Percentiles rank a stretch among this genome's conserved stretches.
Evolutionary conservation across 768 basidiomycete species (phyloP).

Genomic region (Leccinum truebloodii): DNA sequence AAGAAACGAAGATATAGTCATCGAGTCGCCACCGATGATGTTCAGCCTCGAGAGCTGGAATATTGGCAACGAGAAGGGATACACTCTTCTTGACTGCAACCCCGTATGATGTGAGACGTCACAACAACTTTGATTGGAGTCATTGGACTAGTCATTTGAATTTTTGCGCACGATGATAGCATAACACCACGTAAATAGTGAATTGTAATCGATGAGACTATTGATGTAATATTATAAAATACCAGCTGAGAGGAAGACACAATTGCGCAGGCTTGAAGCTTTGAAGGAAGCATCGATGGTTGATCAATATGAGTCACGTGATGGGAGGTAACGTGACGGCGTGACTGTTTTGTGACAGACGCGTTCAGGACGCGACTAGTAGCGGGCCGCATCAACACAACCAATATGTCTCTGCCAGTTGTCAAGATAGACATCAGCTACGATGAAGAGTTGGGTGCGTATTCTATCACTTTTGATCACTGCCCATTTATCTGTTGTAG

Average conservation of each 20-base stretch:
- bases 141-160: neutral
- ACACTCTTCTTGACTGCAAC: conserved; percentile 25
- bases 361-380: conserved; percentile 25
- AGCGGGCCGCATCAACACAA: conserved; percentile 10
- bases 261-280: no score
- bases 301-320: conserved; percentile 13
- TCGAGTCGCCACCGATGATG: conserved; percentile 27
- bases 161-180: neutral
- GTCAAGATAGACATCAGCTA: conserved; percentile 65
- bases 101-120: conserved; percentile 1
- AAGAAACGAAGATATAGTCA: conserved; percentile 16
- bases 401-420: conserved; percentile 61
- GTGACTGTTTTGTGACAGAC: conserved; percentile 30
- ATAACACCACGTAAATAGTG: neutral
- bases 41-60: conserved; percentile 36
- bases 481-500: conserved; percentile 38
- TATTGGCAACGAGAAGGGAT: conserved; percentile 18
- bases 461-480: neutral
- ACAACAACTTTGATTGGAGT: neutral
- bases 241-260: neutral
- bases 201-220: neutral
- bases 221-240: neutral
- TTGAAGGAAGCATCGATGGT: no score
- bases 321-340: conserved; percentile 8
- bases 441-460: conserved; percentile 67